A percentile compares a stretch with the other conserved stretches of the same genome.
Conservation (phyloP, 129 eudicot species). For the Heracleum sosnowskyi region DNA sequence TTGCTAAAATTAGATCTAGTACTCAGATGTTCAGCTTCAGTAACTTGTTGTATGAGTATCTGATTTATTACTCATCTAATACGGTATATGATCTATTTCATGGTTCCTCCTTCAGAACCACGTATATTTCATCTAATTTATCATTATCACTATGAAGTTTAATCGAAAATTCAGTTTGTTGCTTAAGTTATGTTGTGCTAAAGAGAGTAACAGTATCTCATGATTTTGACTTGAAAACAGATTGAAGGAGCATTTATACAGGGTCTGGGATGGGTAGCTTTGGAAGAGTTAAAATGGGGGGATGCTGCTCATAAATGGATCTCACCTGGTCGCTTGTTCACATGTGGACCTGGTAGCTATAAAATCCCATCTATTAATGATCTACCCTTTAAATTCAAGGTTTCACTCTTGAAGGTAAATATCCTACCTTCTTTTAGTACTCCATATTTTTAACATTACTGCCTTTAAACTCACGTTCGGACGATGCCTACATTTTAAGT, state of each 20-base stretch:
- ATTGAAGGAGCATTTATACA: constrained; percentile 97
- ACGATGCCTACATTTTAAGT: neutral
- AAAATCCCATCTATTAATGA: constrained; percentile 95
- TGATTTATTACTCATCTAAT: no score
- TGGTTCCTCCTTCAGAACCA: neutral
- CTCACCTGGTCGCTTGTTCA: constrained; percentile 65
- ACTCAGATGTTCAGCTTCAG: neutral
- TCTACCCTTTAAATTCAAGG: constrained; percentile 70
- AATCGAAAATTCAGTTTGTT: neutral
- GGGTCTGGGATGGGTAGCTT: constrained; percentile 95
- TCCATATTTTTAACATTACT: neutral
- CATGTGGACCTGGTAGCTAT: constrained; percentile 87
- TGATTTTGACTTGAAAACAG: constrained; percentile 28
- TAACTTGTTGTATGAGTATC: neutral
- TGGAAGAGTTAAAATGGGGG: constrained; percentile 98
- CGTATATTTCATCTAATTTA: neutral
- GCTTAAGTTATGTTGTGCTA: neutral
- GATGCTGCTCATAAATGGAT: constrained; percentile 93
- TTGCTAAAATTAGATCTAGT: neutral
- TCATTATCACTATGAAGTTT: neutral
- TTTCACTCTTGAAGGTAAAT: constrained; percentile 78
- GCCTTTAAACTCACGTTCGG: neutral
- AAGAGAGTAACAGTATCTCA: neutral
- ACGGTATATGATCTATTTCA: neutral
- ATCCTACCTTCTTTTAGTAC: neutral